Conservation (phyloP, 1,139 yeast species). For the Yamadazyma jaroonii region DNA sequence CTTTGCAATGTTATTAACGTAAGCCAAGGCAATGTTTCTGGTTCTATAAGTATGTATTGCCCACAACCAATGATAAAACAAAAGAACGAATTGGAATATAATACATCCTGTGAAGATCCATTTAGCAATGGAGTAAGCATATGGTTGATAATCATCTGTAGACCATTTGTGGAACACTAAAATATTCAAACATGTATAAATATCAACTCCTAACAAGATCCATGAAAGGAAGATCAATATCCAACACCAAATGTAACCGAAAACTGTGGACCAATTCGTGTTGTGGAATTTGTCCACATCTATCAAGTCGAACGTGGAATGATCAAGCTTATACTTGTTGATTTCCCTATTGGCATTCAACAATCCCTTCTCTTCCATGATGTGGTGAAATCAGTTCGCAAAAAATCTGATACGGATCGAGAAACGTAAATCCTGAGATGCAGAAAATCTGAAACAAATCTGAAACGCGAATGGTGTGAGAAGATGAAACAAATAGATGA, state of each 20-base stretch:
- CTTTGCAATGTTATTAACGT: slow-evolving; percentile 65
- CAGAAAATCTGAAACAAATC: neutral
- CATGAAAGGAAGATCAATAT: slow-evolving; percentile 50
- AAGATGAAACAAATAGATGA: too few relatives aligned
- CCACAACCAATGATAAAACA: slow-evolving; percentile 56
- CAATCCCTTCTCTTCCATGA: slow-evolving; percentile 8
- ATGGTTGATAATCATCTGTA: slow-evolving; percentile 51
- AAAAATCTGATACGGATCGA: too few relatives aligned
- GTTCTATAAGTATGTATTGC: slow-evolving; percentile 61
- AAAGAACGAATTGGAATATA: slow-evolving; percentile 62
- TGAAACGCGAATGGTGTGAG: neutral
- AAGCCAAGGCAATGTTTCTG: slow-evolving; percentile 66
- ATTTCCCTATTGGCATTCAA: slow-evolving; percentile 25
- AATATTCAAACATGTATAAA: slow-evolving; percentile 75
- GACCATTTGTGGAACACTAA: slow-evolving; percentile 80
- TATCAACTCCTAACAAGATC: slow-evolving; percentile 66
- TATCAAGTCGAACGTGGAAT: slow-evolving; percentile 42
- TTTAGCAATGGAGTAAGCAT: slow-evolving; percentile 58
- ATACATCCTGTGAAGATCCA: slow-evolving; percentile 88
- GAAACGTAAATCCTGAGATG: too few relatives aligned
- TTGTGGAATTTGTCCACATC: slow-evolving; percentile 52
- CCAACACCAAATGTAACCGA: slow-evolving; percentile 54
- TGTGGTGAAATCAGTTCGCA: too few relatives aligned
- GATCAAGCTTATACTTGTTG: slow-evolving; percentile 34
- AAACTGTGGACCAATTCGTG: slow-evolving; percentile 48